A percentile compares a stretch with the other conserved stretches of the same genome.
phyloP scores from a whole-genome alignment of 805 yeast genomes.

The Saccharomyces eubayanus region DNA sequence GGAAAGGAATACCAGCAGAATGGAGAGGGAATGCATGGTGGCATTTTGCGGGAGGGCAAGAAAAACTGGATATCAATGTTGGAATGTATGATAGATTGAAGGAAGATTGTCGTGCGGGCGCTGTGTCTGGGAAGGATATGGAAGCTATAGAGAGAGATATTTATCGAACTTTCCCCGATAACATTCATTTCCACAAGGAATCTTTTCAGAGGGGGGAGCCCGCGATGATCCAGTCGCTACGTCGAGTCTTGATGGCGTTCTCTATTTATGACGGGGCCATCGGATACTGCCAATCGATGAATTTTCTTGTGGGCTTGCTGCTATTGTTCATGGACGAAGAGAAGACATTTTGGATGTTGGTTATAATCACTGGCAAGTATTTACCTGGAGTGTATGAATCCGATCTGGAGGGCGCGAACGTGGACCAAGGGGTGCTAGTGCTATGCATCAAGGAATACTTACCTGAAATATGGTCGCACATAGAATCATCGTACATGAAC shows the following conservation, averaged over 20 bases:
- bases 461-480: slow-evolving; percentile 68
- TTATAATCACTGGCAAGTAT: slow-evolving; percentile 73
- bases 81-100: slow-evolving; percentile 67
- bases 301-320: slow-evolving; percentile 82
- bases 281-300: slow-evolving; percentile 93
- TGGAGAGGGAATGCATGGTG: slow-evolving; percentile 98
- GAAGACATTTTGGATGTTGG: slow-evolving; percentile 90
- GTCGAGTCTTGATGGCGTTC: slow-evolving; percentile 77
- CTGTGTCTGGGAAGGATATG: slow-evolving; percentile 39
- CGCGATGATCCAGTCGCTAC: slow-evolving; percentile 55
- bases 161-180: slow-evolving; percentile 92
- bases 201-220: slow-evolving; percentile 41
- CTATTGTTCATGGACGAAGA: slow-evolving; percentile 85
- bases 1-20: slow-evolving; percentile 92
- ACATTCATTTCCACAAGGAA: slow-evolving; percentile 59
- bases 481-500: slow-evolving; percentile 26
- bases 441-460: slow-evolving; percentile 73
- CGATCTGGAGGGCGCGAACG: slow-evolving; percentile 84
- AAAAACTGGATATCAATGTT: slow-evolving; percentile 55
- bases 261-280: slow-evolving; percentile 78
- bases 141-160: slow-evolving; percentile 92
- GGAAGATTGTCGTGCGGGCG: slow-evolving; percentile 37
- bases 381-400: slow-evolving; percentile 88
- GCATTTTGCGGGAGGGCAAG: slow-evolving; percentile 80
- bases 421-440: slow-evolving; percentile 91